Conservation (phyloP, 768 basidiomycete genomes). For the Cystobasidium ongulense region DNA sequence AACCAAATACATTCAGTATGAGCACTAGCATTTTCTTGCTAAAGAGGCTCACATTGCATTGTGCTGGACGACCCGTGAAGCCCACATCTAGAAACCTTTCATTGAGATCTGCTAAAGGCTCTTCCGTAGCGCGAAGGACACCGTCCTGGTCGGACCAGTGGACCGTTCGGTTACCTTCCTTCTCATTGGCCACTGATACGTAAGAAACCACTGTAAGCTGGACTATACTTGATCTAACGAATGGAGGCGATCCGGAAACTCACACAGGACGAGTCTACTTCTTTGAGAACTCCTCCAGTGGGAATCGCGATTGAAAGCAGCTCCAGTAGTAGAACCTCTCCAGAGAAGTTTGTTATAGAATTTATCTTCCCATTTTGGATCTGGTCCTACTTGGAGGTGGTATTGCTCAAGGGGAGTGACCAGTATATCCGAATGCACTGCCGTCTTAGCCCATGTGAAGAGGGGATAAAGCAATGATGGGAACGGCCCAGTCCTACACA, state of each 20-base stretch:
- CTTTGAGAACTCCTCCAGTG: slow-evolving; percentile 48
- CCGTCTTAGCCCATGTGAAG: slow-evolving; percentile 78
- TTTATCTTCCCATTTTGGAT: slow-evolving; percentile 89
- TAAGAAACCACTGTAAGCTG: background rate
- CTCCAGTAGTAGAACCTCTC: slow-evolving; percentile 92
- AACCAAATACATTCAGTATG: slow-evolving; percentile 20
- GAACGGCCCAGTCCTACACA: slow-evolving; percentile 31
- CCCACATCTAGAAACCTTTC: slow-evolving; percentile 75
- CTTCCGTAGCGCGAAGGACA: slow-evolving; percentile 29
- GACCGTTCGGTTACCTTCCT: background rate
- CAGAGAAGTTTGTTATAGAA: slow-evolving; percentile 67
- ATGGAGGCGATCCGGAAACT: background rate
- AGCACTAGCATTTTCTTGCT: slow-evolving; percentile 30
- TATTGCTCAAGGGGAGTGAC: slow-evolving; percentile 97
- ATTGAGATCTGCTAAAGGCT: slow-evolving; percentile 51
- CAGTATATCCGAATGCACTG: slow-evolving; percentile 77
- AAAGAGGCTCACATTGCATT: slow-evolving; percentile 52
- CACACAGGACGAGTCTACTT: slow-evolving; percentile 1
- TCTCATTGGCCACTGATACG: slow-evolving; percentile 7
- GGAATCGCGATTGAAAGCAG: slow-evolving; percentile 47
- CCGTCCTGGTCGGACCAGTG: slow-evolving; percentile 34
- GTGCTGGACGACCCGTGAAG: slow-evolving; percentile 64
- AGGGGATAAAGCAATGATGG: slow-evolving; percentile 47
- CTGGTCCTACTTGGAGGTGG: slow-evolving; percentile 65
- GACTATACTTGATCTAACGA: background rate